A percentile compares a stretch with the other conserved stretches of the same genome.
Conservation (phyloP, 1,284 basidiomycete species). For the Puccinia triticina region DNA sequence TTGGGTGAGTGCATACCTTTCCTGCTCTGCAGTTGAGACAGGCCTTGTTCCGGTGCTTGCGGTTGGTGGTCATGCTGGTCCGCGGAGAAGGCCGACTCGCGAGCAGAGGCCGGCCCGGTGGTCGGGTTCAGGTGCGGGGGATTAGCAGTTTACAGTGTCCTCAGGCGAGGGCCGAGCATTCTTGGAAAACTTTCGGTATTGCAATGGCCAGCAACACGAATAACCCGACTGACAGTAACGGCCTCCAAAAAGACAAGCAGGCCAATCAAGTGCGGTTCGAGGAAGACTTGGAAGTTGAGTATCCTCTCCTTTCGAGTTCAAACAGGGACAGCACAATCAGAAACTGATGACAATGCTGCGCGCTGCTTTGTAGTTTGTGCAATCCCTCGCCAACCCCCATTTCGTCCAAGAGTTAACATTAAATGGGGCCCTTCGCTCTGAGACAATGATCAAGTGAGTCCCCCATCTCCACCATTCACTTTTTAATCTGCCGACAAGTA, state of each 20-base stretch:
- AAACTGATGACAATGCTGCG: not conserved
- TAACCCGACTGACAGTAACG: not conserved
- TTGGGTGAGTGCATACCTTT: no score
- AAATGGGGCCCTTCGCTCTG: conserved; percentile 40
- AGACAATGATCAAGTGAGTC: conserved; percentile 47
- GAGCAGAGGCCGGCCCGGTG: no score
- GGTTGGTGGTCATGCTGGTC: no score
- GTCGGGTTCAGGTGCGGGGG: no score
- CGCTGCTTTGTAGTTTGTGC: conserved; percentile 45
- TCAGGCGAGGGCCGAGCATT: no score
- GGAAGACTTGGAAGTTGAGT: conserved; percentile 47
- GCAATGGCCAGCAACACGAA: not conserved
- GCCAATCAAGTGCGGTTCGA: conserved; percentile 47
- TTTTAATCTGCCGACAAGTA: no score
- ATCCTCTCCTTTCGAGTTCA: no score
- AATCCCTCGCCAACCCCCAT: conserved; percentile 48
- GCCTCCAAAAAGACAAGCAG: conserved; percentile 25
- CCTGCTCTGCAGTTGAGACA: no score
- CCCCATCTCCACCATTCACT: not conserved
- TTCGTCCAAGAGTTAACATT: conserved; percentile 50
- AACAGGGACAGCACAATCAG: not conserved
- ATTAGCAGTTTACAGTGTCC: no score
- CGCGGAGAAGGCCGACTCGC: no score
- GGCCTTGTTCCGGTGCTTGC: no score
- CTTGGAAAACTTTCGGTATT: no score